Evolutionary conservation across 495 filamentous ascomycete genomes (phyloP).

Genomic region (Lasiosphaeria hispida): DNA sequence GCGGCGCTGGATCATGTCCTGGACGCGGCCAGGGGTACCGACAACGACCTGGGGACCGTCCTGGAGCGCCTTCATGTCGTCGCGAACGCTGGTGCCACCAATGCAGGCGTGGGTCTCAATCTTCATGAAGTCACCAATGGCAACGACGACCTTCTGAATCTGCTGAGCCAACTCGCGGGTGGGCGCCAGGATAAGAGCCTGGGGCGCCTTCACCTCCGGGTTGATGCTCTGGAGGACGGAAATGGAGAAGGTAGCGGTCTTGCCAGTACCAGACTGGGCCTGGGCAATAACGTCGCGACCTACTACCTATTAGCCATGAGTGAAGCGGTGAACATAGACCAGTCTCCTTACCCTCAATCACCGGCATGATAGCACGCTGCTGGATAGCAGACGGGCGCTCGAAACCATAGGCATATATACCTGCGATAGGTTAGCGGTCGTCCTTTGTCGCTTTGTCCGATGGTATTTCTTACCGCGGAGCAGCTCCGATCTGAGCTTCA

Average conservation of each 20-base stretch:
- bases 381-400: constrained; percentile 99
- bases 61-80: constrained; percentile 95
- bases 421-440: constrained; percentile 43
- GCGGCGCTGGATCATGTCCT: constrained; percentile 98
- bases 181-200: constrained; percentile 94
- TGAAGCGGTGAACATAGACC: constrained; percentile 3
- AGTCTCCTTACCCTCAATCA: constrained; percentile 89
- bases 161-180: constrained; percentile 97
- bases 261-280: constrained; percentile 98
- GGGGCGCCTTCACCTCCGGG: constrained; percentile 77
- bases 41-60: constrained; percentile 97
- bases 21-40: constrained; percentile 91
- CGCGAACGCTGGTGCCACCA: constrained; percentile 93
- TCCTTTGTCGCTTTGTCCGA: constrained; percentile 2
- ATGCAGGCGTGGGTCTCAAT: constrained; percentile 99
- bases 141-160: constrained; percentile 97
- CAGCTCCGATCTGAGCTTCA: constrained; percentile 94
- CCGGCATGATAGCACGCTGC: constrained; percentile 98
- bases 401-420: constrained; percentile 99
- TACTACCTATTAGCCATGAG: constrained; percentile 39
- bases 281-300: constrained; percentile 98
- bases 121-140: constrained; percentile 99
- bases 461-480: constrained; percentile 73
- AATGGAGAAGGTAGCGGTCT: constrained; percentile 98
- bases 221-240: constrained; percentile 94